Evolutionary conservation across 345 rosid species (phyloP), one percentile per base, ranked within the genome.

Genomic region (Salix dunnii): DNA sequence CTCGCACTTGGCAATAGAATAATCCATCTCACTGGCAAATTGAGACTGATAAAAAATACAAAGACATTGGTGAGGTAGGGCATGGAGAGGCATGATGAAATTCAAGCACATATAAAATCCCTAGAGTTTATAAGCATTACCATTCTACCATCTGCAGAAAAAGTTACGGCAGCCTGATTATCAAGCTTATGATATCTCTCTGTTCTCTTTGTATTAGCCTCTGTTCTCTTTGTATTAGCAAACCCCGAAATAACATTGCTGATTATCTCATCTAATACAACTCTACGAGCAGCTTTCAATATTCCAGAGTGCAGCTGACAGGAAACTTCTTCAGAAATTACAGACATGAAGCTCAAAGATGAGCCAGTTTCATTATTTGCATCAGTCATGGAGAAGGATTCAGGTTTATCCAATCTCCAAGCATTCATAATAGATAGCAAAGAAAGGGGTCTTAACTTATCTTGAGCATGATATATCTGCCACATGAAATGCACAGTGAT

Each of bases 181-280:
- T 72, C 87, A 75, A 79, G 76, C 80, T 84, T 83, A 53, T 81
- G 81, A 87, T 79, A 83, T 74, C 80, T 86, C 62, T 83, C 81
- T 61, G 78, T 72, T 85, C 86, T 93, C 80, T 86, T 91, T 49
- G 78, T 73, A 76, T 81, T 79, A 70, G 80, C 77, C 62, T 83
- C 81, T 61, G 78, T 72, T 85, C 86, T 93, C 80, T 86, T 91
- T 49, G 78, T 73, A 76, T 81, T 79, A 70, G 80, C 77, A 61
- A 83, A 86, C 70, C 90, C 97, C 60, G 90, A 81, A 68, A 94
- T 89, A 58, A 85, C 78, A 73, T 82, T 79, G 78, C 92, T 82
- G 67, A 94, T 89, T 80, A 96, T 88, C 83, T 94, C 97, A 84
- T 96, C 95, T n/a, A 96, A 78, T 21, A 90, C 77, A 80, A 90